Evolutionary conservation across 106 monocot species (phyloP), one percentile per base, ranked within the genome.

Genomic region (Allium sativum): DNA sequence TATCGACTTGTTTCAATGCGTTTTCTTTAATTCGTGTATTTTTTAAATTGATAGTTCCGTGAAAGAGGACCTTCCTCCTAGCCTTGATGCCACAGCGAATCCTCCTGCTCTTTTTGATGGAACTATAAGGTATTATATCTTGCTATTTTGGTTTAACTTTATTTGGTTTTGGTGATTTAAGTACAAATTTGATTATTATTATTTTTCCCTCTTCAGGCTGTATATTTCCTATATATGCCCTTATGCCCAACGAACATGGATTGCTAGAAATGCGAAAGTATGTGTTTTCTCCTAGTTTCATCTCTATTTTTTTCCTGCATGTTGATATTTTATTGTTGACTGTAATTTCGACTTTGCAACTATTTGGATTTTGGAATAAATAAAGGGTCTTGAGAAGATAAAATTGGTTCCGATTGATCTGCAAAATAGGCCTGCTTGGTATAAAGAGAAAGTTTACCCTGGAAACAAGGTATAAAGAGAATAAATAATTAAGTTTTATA

Each of bases 391-490:
- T 67, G 90, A 90, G 0, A 86, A 90, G 68, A 86, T 90, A 51
- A 65, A 90, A 55, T 57, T 90, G 64, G 86, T 90, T 0, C 70
- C 86, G 3, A 79, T 90, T 47, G 74, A 86, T 86, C 79, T 90
- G 10, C 50, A 66, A 60, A 79, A 86, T 63, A 83, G 86, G 72
- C 90, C 90, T 10, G 53, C 72, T 47, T 95, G 94, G 94, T 95
- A 95, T 76, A 90, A 86, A 79, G 94, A 95, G 70, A 94, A 90
- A 67, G 83, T 95, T 46, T 95, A 95, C 59, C 57, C 83, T 66
- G 74, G 9, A 45, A 90, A 89, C 47, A 95, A 90, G 87, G 94
- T 95, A 65, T 41, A n/a, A 16, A 40, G 45, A 10, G 43, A 42
- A 16, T 3, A 11, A 12, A 69, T 13, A 59, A 0, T 59, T 22